Percentiles rank a stretch among this genome's conserved stretches.
These are phyloP conservation scores for Debaryomyces psychrophilus DNA, from an alignment of 1,139 yeast genomes.

Conservation along the genomic window DNA sequence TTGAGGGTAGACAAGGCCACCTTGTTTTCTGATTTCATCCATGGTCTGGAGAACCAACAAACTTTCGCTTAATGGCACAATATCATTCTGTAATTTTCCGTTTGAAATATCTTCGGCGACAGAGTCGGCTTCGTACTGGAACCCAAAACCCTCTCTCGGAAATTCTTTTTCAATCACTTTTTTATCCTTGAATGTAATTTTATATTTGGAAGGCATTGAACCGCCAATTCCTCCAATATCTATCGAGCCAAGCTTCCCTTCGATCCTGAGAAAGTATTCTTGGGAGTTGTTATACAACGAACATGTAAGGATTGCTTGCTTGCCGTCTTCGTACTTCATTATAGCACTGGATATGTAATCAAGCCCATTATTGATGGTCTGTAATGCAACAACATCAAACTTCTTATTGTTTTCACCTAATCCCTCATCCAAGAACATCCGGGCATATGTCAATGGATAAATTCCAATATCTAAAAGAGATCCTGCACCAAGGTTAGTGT, in stretches of 20 bases:
- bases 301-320: slow-evolving; percentile 28
- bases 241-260: neutral
- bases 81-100: slow-evolving; percentile 28
- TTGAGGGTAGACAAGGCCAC: slow-evolving; percentile 22
- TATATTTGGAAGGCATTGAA: slow-evolving; percentile 26
- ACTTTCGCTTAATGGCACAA: slow-evolving; percentile 23
- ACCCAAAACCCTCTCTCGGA: slow-evolving; percentile 27
- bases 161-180: slow-evolving; percentile 14
- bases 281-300: slow-evolving; percentile 21
- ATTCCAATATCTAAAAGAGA: slow-evolving; percentile 54
- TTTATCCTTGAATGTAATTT: slow-evolving; percentile 20
- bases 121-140: slow-evolving; percentile 45
- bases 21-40: slow-evolving; percentile 36
- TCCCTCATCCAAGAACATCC: slow-evolving; percentile 27
- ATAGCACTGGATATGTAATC: slow-evolving; percentile 27
- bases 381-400: slow-evolving; percentile 22
- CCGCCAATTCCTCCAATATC: slow-evolving; percentile 15
- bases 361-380: slow-evolving; percentile 25
- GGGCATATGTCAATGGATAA: slow-evolving; percentile 44
- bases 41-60: slow-evolving; percentile 30
- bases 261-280: neutral
- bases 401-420: slow-evolving; percentile 16
- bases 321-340: slow-evolving; percentile 22
- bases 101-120: slow-evolving; percentile 33
- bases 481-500: slow-evolving; percentile 52